Evolutionary conservation across 495 filamentous ascomycete genomes (phyloP).

Genomic region (Coniosporium apollinis): DNA sequence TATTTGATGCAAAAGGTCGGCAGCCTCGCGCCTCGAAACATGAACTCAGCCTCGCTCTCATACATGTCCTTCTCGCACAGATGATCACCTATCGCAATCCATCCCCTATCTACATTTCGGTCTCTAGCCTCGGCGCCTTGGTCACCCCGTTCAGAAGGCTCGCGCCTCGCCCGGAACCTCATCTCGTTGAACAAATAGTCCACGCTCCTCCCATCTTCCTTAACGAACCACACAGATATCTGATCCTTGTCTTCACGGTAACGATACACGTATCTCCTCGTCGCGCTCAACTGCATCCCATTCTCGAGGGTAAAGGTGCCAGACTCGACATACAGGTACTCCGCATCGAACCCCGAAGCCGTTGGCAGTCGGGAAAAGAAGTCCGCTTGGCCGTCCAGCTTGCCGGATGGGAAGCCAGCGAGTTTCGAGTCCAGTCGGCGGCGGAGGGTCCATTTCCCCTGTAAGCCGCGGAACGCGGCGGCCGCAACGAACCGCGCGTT

Average conservation of each 20-base stretch:
- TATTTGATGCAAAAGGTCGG: slow-evolving; percentile 39
- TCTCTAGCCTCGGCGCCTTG: slow-evolving; percentile 8
- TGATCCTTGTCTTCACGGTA: slow-evolving; percentile 36
- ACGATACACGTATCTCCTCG: slow-evolving; percentile 34
- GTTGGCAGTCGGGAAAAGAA: slow-evolving; percentile 41
- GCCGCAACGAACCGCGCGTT: slow-evolving; percentile 31
- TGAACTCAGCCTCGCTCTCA: slow-evolving; percentile 41
- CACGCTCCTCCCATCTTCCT: slow-evolving; percentile 34
- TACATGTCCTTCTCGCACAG: slow-evolving; percentile 50
- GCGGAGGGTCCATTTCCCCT: slow-evolving; percentile 52
- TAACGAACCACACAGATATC: slow-evolving; percentile 53
- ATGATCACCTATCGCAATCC: slow-evolving; percentile 42
- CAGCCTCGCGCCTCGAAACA: slow-evolving; percentile 37
- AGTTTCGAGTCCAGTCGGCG: slow-evolving; percentile 30
- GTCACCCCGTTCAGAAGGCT: neutral
- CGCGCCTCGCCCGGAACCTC: slow-evolving; percentile 17
- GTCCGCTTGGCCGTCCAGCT: slow-evolving; percentile 39
- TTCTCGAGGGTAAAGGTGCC: slow-evolving; percentile 35
- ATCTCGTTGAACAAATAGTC: slow-evolving; percentile 53
- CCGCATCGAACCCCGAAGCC: slow-evolving; percentile 18
- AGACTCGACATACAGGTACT: slow-evolving; percentile 52
- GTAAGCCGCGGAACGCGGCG: slow-evolving; percentile 57
- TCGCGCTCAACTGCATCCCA: slow-evolving; percentile 17
- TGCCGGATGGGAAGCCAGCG: slow-evolving; percentile 38
- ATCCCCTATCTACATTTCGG: slow-evolving; percentile 22